Percentiles rank a stretch among this genome's conserved stretches.
phyloP scores from a whole-genome alignment of 2,329 filamentous ascomycete species.

The Colletotrichum acutatum region DNA sequence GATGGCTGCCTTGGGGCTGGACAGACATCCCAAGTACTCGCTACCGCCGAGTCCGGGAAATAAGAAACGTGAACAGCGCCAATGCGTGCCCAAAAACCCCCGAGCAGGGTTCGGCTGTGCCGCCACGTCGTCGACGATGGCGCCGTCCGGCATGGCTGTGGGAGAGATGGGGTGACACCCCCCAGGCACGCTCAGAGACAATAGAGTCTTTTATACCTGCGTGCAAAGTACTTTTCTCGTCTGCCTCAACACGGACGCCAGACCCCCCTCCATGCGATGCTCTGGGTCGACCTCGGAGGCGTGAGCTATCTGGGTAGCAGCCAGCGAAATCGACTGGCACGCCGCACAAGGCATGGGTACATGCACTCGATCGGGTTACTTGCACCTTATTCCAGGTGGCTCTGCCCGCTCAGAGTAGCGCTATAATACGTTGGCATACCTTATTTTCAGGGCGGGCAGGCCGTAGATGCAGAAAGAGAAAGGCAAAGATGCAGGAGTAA shows the following conservation, averaged over 20 bases:
- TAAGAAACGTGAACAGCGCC: constrained; percentile 32
- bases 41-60: constrained; percentile 30
- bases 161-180: constrained; percentile 3
- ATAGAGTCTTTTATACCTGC: constrained; percentile 9
- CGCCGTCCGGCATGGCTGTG: background rate
- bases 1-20: constrained; percentile 1
- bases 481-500: background rate
- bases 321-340: constrained; percentile 9
- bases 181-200: background rate
- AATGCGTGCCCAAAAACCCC: constrained; percentile 31
- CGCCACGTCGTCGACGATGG: constrained; percentile 2
- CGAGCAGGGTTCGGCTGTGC: constrained; percentile 20
- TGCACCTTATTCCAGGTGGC: constrained; percentile 4
- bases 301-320: constrained; percentile 4
- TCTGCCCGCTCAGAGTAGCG: background rate
- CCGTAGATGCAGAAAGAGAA: background rate
- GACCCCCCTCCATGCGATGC: constrained; percentile 1
- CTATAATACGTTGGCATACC: constrained; percentile 3
- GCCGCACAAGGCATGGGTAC: constrained; percentile 13
- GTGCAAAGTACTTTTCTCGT: constrained; percentile 6
- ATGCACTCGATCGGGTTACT: constrained; percentile 19
- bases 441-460: constrained; percentile 4
- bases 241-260: constrained; percentile 2
- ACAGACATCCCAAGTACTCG: constrained; percentile 15
- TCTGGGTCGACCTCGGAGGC: constrained; percentile 7